A percentile compares a stretch with the other conserved stretches of the same genome.
These are phyloP conservation scores for Mrakia frigida DNA, from an alignment of 768 basidiomycete genomes.

Conservation along the genomic window DNA sequence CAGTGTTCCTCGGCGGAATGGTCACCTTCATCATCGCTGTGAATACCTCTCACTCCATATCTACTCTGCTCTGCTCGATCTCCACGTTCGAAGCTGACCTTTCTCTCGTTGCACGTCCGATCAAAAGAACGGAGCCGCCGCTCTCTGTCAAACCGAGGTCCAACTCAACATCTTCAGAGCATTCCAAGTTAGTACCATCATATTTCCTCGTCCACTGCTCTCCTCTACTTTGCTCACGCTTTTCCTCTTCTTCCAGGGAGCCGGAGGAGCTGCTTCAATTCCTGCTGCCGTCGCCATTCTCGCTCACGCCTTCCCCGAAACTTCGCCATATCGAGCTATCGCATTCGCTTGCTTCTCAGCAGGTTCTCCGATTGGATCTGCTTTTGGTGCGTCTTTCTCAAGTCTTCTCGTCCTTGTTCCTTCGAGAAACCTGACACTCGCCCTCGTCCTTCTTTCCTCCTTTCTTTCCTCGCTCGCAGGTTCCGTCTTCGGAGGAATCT, in stretches of 20 bases:
- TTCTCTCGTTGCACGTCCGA: neutral
- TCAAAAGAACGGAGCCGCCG: constrained; percentile 21
- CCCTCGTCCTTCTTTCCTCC: too few relatives aligned
- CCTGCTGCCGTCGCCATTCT: constrained; percentile 61
- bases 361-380: constrained; percentile 75
- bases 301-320: constrained; percentile 66
- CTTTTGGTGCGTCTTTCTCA: constrained; percentile 52
- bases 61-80: neutral
- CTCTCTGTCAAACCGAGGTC: constrained; percentile 56
- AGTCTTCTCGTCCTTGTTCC: neutral
- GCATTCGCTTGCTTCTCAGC: constrained; percentile 81
- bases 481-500: constrained; percentile 59
- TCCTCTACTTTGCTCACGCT: neutral
- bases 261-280: constrained; percentile 31
- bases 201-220: neutral
- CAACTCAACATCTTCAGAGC: constrained; percentile 67
- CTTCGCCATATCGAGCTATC: constrained; percentile 53
- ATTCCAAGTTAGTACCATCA: constrained; percentile 48
- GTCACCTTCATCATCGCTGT: constrained; percentile 11
- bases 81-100: too few relatives aligned
- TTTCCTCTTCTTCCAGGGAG: constrained; percentile 1
- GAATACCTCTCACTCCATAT: neutral
- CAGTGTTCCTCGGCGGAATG: constrained; percentile 11
- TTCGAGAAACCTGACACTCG: too few relatives aligned
- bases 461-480: neutral